These are phyloP conservation scores for Backusella psychrophila DNA, from an alignment of 192 early-diverging fungal species.

Conservation along the genomic window DNA sequence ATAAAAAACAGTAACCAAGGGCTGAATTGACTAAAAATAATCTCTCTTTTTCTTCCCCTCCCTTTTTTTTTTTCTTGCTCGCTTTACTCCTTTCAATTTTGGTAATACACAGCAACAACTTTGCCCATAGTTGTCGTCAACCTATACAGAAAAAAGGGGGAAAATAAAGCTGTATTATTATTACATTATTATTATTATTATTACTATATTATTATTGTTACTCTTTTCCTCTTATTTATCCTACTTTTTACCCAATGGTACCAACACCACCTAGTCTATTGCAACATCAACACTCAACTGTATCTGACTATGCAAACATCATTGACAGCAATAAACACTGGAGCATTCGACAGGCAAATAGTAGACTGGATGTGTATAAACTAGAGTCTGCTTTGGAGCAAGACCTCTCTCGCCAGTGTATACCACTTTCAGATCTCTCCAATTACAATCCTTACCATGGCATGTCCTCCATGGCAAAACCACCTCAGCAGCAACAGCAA, in stretches of 20 bases:
- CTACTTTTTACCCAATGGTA: neutral
- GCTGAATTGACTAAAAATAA: neutral
- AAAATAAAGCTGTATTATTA: neutral
- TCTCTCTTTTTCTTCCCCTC: neutral
- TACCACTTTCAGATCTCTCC: conserved; percentile 20
- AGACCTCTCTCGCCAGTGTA: conserved; percentile 19
- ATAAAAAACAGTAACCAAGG: neutral
- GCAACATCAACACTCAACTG: neutral
- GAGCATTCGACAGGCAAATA: conserved; percentile 36
- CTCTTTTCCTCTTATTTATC: neutral
- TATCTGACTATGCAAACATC: neutral
- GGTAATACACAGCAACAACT: neutral
- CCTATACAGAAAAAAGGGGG: neutral
- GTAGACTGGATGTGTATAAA: conserved; percentile 11
- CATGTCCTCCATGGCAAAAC: neutral
- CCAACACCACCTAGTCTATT: neutral
- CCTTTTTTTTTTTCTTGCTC: neutral
- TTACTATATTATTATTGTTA: neutral
- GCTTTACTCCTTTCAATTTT: neutral
- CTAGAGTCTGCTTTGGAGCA: conserved; percentile 18
- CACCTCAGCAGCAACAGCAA: neutral
- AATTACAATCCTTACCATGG: conserved; percentile 21
- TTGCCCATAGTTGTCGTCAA: neutral
- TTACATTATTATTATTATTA: neutral
- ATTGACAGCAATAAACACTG: conserved; percentile 4